Evolutionary conservation across 805 yeast genomes (phyloP).

Genomic region (Candida koratica): DNA sequence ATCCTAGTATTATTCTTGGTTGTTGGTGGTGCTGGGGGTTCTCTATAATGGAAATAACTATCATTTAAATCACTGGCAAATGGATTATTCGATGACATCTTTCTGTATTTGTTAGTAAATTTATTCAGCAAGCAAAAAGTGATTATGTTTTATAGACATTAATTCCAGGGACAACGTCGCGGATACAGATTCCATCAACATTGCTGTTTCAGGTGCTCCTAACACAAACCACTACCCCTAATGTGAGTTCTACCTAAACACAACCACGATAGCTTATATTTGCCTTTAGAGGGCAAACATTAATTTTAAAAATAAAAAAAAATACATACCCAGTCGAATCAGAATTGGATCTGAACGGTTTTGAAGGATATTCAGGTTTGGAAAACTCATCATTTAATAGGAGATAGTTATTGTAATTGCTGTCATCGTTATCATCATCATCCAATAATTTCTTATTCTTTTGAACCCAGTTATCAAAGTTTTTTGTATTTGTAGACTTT

Average conservation of each 20-base stretch:
- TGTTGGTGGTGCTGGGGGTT: constrained; percentile 32
- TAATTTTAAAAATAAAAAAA: not conserved
- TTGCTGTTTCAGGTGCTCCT: constrained; percentile 2
- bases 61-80: constrained; percentile 46
- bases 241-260: no score
- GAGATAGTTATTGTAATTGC: constrained; percentile 15
- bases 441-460: constrained; percentile 37
- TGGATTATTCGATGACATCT: constrained; percentile 50
- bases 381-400: constrained; percentile 7
- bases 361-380: constrained; percentile 11
- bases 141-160: no score
- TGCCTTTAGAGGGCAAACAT: no score
- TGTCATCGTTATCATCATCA: constrained; percentile 31
- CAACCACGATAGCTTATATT: no score
- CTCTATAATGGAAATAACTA: constrained; percentile 35
- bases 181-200: no score
- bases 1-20: constrained; percentile 3
- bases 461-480: constrained; percentile 58
- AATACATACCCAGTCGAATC: constrained; percentile 17
- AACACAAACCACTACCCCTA: no score
- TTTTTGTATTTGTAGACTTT: constrained; percentile 21
- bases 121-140: no score
- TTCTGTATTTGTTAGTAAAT: constrained; percentile 19
- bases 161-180: no score
- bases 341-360: constrained; percentile 15